These are phyloP conservation scores for Colletotrichum karsti DNA, from an alignment of 2,329 filamentous ascomycete genomes.

Conservation along the genomic window DNA sequence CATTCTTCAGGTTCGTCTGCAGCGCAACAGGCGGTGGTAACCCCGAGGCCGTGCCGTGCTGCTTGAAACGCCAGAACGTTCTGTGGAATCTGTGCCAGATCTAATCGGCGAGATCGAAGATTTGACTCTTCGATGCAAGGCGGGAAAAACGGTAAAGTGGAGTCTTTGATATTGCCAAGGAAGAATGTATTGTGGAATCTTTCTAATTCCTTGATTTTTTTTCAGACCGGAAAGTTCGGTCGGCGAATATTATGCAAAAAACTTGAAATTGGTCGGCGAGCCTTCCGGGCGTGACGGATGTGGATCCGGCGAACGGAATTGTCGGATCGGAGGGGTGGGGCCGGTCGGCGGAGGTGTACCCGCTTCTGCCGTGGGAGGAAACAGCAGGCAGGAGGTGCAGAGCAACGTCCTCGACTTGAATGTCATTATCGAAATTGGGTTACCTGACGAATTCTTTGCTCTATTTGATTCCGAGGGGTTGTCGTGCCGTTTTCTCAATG, in stretches of 20 bases:
- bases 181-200: background rate
- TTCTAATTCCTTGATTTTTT: background rate
- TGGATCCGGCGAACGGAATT: background rate
- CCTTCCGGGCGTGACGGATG: background rate
- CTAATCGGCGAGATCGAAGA: background rate
- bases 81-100: conserved; percentile 9
- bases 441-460: background rate
- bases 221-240: background rate
- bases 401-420: too few species aligned
- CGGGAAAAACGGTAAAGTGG: background rate
- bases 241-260: background rate
- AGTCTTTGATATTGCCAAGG: background rate
- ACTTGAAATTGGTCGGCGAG: background rate
- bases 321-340: background rate
- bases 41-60: background rate
- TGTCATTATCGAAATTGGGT: too few species aligned
- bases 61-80: conserved; percentile 6
- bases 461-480: background rate
- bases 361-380: background rate
- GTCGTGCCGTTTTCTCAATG: background rate
- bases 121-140: background rate
- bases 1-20: conserved; percentile 4
- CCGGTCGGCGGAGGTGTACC: background rate
- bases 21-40: background rate
- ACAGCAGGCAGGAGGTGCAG: background rate